Base-by-base conservation (phyloP, 2,329 filamentous ascomycete genomes). In the Chrysoporthe cubensis region DNA sequence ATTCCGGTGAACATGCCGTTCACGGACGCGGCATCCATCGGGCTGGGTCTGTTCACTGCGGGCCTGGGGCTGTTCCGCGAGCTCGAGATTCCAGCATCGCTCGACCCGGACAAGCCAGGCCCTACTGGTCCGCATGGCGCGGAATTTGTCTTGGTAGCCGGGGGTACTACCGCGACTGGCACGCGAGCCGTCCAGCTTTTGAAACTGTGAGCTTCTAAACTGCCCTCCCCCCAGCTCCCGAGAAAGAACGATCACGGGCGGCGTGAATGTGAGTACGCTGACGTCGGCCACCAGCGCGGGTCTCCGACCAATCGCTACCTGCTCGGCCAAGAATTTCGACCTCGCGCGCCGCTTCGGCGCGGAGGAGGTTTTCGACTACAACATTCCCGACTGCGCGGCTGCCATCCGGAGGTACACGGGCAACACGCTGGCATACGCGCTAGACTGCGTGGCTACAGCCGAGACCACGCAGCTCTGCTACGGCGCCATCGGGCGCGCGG, bases 361-460 rank as follows among this genome's bases (percentile, higher is more conserved):
- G 0, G 77, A 75, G 14, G 72, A 73, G 16, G 76, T 72, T 2
- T 83, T 82, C 70, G 80, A 84, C 74, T 83, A 76, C 66, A 61
- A 61, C 43, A 66, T 7, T 40, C 46, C 37, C 14, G 70, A 66
- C 54, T 69, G 67, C 37, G 69, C 56, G 18, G 67, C 66, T 1
- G 73, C 78, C 7, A 79, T 84, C 65, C 71, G 74, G 0, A 63
- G 59, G 2, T 77, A 78, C 69, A 83, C 80, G 0, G 64, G 71
- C 2, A 78, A 80, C 72, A 69, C 48, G 2, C 74, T 83, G 3
- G 66, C 61, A 0, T 78, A 77, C 57, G 76, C 74, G 1, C 66
- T 83, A 0, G 82, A 83, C 71, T 79, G 75, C 65, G 73, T 82
- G 46, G 71, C 77, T 0, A 71, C 74, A 42, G 66, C 68, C 2